Evolutionary conservation across 345 rosid genomes (phyloP).

Genomic region (Cardiospermum halicacabum): DNA sequence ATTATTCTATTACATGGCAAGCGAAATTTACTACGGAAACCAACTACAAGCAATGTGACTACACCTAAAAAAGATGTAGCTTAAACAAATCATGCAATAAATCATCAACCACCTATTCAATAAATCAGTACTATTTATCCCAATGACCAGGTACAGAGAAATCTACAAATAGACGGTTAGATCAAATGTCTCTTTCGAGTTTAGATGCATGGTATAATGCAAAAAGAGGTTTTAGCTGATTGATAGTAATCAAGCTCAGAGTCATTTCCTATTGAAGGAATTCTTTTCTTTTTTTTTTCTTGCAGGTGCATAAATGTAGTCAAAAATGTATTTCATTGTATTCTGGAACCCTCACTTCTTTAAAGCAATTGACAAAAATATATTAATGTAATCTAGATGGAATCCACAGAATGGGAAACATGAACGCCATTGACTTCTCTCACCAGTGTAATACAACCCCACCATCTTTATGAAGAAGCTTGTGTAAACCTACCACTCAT

Average conservation of each 20-base stretch:
- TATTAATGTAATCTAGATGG: background rate
- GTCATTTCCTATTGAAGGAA: background rate
- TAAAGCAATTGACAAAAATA: background rate
- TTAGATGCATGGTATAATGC: background rate
- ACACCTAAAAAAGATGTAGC: background rate
- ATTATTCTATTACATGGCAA: background rate
- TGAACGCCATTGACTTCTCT: slow-evolving; percentile 10
- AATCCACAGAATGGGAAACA: background rate
- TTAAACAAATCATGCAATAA: background rate
- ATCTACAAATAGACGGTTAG: background rate
- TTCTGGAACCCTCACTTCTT: background rate
- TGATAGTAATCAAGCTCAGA: background rate
- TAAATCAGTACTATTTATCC: background rate
- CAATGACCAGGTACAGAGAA: background rate
- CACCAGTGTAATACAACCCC: background rate
- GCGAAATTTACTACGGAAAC: background rate
- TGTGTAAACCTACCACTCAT: background rate
- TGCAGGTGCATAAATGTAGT: background rate
- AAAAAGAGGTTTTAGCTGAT: background rate
- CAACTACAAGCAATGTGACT: background rate
- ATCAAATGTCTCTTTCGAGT: background rate
- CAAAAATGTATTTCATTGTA: background rate
- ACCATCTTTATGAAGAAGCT: slow-evolving; percentile 7
- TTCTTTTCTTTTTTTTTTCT: too few relatives aligned
- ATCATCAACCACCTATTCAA: background rate